These are phyloP conservation scores for Knoxia roxburghii DNA, from an alignment of 257 asterid genomes.

Conservation along the genomic window DNA sequence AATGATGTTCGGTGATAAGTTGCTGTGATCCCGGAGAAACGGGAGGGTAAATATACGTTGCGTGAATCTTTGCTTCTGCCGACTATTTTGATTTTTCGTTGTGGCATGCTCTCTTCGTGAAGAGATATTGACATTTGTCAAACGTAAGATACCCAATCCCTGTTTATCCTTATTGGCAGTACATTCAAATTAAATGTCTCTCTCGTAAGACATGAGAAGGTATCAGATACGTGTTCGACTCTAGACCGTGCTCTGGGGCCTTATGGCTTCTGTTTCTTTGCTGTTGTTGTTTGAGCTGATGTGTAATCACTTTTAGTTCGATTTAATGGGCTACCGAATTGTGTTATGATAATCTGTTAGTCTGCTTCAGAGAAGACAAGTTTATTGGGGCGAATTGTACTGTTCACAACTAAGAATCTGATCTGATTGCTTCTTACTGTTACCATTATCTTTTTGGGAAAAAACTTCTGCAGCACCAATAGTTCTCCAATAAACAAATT, in stretches of 20 bases:
- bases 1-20: neutral
- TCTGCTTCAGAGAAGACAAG: neutral
- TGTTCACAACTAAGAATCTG: neutral
- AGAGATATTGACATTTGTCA: slow-evolving; percentile 6
- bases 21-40: neutral
- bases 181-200: neutral
- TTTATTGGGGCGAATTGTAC: neutral
- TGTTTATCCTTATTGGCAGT: neutral
- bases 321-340: slow-evolving; percentile 5
- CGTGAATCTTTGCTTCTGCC: neutral
- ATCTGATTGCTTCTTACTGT: slow-evolving; percentile 6
- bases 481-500: neutral
- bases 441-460: neutral
- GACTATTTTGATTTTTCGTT: neutral
- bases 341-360: neutral
- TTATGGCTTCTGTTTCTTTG: neutral
- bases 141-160: neutral
- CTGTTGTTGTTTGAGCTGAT: slow-evolving; percentile 4
- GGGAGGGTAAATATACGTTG: neutral
- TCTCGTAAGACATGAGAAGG: neutral
- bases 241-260: slow-evolving; percentile 8
- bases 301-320: neutral
- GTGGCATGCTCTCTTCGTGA: neutral
- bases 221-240: neutral
- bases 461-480: neutral